phyloP scores from a whole-genome alignment of 495 filamentous ascomycete genomes.

The Geoglossum glabrum region DNA sequence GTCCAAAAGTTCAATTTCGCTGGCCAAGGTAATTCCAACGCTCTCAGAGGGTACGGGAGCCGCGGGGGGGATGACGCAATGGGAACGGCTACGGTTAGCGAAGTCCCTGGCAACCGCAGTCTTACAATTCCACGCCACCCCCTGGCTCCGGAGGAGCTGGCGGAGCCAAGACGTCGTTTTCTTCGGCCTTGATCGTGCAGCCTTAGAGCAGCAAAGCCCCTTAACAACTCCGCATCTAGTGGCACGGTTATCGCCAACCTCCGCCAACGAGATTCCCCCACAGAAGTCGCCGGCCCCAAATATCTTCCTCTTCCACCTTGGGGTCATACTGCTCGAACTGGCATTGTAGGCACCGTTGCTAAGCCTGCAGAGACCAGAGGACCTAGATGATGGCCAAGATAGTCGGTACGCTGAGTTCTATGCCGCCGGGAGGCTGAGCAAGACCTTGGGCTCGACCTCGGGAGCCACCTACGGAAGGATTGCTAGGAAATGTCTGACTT shows the following conservation, averaged over 20 bases:
- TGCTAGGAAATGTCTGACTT: slow-evolving; percentile 19
- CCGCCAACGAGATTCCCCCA: not conserved
- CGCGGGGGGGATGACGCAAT: slow-evolving; percentile 1
- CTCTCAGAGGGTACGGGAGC: not conserved
- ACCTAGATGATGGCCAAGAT: slow-evolving; percentile 4
- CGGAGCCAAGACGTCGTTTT: slow-evolving; percentile 17
- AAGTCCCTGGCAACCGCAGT: slow-evolving; percentile 17
- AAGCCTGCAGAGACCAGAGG: slow-evolving; percentile 6
- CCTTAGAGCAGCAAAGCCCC: not conserved
- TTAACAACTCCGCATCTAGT: not conserved
- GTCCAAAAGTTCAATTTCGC: not conserved
- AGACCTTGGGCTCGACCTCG: slow-evolving; percentile 2
- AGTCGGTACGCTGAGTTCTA: slow-evolving; percentile 13
- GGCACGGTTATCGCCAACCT: not conserved
- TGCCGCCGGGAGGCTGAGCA: slow-evolving; percentile 14
- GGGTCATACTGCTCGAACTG: slow-evolving; percentile 16
- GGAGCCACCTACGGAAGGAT: slow-evolving; percentile 14
- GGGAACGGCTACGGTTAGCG: slow-evolving; percentile 18
- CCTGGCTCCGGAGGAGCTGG: slow-evolving; percentile 17
- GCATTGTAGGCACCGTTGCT: slow-evolving; percentile 10
- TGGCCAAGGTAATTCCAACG: not conserved
- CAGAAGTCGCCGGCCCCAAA: slow-evolving; percentile 7
- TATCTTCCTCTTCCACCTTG: slow-evolving; percentile 14
- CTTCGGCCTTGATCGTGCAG: slow-evolving; percentile 3
- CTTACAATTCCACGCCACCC: slow-evolving; percentile 21